Evolutionary conservation across 2,329 filamentous ascomycete genomes (phyloP).

Genomic region (Beauveria brongniartii): DNA sequence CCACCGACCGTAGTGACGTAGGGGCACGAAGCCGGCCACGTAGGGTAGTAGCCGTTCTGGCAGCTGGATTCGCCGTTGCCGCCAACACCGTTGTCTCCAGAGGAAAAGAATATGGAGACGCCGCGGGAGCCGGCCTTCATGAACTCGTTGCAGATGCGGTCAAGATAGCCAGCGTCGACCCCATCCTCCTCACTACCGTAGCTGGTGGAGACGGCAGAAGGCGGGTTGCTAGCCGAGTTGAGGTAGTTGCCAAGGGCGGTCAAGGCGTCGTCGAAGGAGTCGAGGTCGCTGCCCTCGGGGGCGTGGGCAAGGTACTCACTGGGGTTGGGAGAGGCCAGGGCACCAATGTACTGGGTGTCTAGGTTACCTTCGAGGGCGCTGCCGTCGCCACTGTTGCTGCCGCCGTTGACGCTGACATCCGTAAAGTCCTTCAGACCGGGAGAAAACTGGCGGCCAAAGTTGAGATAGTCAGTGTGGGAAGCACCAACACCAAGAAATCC

Average conservation of each 20-base stretch:
- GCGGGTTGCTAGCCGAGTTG: conserved; percentile 11
- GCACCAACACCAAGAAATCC: conserved; percentile 12
- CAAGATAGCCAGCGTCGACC: conserved; percentile 14
- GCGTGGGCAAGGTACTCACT: conserved; percentile 10
- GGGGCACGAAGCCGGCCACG: conserved; percentile 33
- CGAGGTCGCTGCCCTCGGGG: background rate
- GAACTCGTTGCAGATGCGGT: conserved; percentile 46
- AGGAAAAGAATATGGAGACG: conserved; percentile 40
- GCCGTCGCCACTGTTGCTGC: conserved; percentile 8
- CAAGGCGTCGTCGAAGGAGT: conserved; percentile 9
- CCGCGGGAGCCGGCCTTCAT: conserved; percentile 47
- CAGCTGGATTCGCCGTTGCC: conserved; percentile 17
- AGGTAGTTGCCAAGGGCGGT: conserved; percentile 11
- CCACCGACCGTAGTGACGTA: conserved; percentile 44
- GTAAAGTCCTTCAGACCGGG: conserved; percentile 10
- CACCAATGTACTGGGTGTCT: conserved; percentile 13
- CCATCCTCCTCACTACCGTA: conserved; percentile 43
- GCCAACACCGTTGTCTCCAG: conserved; percentile 18
- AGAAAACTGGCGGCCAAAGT: conserved; percentile 2
- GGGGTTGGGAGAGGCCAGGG: conserved; percentile 12
- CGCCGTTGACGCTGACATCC: conserved; percentile 8
- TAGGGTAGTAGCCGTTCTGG: conserved; percentile 25
- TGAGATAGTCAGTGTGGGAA: conserved; percentile 7
- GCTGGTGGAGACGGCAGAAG: conserved; percentile 40
- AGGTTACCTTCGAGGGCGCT: conserved; percentile 14